These are phyloP conservation scores for Entamoeba nuttalli DNA, from an alignment of 208 protist genomes.

Conservation along the genomic window DNA sequence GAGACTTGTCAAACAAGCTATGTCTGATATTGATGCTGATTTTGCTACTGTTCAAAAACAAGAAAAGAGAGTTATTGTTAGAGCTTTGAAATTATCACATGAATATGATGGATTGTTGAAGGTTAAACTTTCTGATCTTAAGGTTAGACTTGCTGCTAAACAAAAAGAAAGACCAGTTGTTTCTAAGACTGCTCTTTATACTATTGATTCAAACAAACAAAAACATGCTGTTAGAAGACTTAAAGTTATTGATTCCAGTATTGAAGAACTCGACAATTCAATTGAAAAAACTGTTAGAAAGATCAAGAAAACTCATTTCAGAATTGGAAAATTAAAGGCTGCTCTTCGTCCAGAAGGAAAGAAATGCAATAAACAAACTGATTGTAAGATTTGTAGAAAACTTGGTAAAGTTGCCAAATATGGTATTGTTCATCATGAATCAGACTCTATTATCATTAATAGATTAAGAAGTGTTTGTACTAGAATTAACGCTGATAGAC, in stretches of 20 bases:
- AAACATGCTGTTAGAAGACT: background rate
- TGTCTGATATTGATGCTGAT: background rate
- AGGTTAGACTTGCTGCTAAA: background rate
- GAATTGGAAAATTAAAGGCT: background rate
- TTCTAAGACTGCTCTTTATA: background rate
- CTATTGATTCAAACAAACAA: background rate
- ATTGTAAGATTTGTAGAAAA: background rate
- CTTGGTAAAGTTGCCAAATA: background rate
- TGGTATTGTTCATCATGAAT: background rate
- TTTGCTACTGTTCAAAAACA: background rate
- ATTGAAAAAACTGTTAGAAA: background rate
- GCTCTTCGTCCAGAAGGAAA: background rate
- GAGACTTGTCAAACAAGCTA: background rate
- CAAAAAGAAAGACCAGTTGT: background rate
- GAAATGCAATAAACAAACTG: background rate
- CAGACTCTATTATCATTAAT: background rate
- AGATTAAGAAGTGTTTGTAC: background rate
- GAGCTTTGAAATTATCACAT: background rate
- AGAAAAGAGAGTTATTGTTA: background rate
- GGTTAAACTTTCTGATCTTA: background rate
- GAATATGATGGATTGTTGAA: background rate
- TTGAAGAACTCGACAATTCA: background rate
- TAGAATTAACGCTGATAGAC: background rate
- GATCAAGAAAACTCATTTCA: background rate
- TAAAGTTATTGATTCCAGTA: background rate